phyloP scores from a whole-genome alignment of 805 yeast species.

The Yueomyces sp. region DNA sequence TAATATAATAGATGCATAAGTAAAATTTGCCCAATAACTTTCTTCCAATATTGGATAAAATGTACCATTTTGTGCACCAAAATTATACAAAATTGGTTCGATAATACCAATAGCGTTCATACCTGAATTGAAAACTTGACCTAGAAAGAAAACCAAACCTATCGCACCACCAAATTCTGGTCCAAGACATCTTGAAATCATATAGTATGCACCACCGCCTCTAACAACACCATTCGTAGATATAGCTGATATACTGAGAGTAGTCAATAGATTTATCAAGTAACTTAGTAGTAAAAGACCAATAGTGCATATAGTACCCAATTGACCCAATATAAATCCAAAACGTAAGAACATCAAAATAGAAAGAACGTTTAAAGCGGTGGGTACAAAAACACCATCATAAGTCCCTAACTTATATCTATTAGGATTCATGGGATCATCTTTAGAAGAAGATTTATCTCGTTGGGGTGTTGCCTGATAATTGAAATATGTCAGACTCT shows the following conservation, averaged over 20 bases:
- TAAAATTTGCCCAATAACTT: slow-evolving; percentile 52
- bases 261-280: slow-evolving; percentile 69
- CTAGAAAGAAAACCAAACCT: slow-evolving; percentile 86
- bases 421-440: slow-evolving; percentile 22
- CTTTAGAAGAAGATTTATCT: slow-evolving; percentile 16
- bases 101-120: slow-evolving; percentile 92
- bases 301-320: slow-evolving; percentile 75
- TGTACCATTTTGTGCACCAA: slow-evolving; percentile 32
- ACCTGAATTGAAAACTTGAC: slow-evolving; percentile 85
- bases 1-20: slow-evolving; percentile 59
- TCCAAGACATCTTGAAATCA: slow-evolving; percentile 90
- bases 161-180: slow-evolving; percentile 98
- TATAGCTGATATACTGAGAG: slow-evolving; percentile 84
- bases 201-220: slow-evolving; percentile 97
- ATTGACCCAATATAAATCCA: slow-evolving; percentile 90
- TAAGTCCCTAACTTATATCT: slow-evolving; percentile 58
- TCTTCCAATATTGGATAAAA: slow-evolving; percentile 49
- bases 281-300: slow-evolving; percentile 59
- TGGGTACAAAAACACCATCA: slow-evolving; percentile 88
- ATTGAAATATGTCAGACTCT: slow-evolving; percentile 19
- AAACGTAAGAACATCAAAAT: slow-evolving; percentile 91
- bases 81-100: slow-evolving; percentile 76
- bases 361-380: slow-evolving; percentile 81
- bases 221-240: slow-evolving; percentile 95
- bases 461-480: slow-evolving; percentile 16